Evolutionary conservation across 805 yeast genomes (phyloP).

Genomic region (Saturnispora mendoncae): DNA sequence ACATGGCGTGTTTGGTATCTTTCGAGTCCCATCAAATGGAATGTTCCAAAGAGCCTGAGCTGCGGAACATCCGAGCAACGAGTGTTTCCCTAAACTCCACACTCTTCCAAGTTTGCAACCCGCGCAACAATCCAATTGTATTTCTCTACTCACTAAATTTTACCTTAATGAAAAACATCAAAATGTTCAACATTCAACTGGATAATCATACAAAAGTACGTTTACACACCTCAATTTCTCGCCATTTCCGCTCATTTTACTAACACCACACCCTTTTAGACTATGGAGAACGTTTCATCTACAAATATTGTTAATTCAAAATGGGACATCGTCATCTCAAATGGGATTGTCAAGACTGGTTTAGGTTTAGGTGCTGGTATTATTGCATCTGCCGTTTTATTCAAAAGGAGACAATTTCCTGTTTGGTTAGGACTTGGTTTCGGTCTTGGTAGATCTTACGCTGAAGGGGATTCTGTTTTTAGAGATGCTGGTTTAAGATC

Average conservation of each 20-base stretch:
- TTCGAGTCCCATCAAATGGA: background rate
- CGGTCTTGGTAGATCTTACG: slow-evolving; percentile 95
- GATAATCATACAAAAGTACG: no score
- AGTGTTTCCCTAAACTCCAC: no score
- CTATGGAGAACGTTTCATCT: slow-evolving; percentile 19
- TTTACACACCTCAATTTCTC: no score
- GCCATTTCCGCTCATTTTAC: background rate
- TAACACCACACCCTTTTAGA: slow-evolving; percentile 1
- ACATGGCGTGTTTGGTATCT: background rate
- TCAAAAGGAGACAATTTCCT: slow-evolving; percentile 93
- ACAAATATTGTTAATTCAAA: slow-evolving; percentile 26
- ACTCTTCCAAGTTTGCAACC: no score
- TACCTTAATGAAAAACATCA: no score
- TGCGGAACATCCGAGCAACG: no score
- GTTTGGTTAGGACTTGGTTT: slow-evolving; percentile 97
- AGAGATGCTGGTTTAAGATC: slow-evolving; percentile 75
- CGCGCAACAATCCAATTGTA: no score
- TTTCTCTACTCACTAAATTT: no score
- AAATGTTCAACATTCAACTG: no score
- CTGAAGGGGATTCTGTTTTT: slow-evolving; percentile 97
- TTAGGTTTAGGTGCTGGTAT: slow-evolving; percentile 97
- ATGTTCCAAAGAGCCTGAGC: no score
- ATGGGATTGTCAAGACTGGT: slow-evolving; percentile 89
- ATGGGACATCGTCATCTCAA: slow-evolving; percentile 96
- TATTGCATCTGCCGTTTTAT: slow-evolving; percentile 77